phyloP scores from a whole-genome alignment of 2,329 filamentous ascomycete genomes.

The Verticillium nonalfalfae region DNA sequence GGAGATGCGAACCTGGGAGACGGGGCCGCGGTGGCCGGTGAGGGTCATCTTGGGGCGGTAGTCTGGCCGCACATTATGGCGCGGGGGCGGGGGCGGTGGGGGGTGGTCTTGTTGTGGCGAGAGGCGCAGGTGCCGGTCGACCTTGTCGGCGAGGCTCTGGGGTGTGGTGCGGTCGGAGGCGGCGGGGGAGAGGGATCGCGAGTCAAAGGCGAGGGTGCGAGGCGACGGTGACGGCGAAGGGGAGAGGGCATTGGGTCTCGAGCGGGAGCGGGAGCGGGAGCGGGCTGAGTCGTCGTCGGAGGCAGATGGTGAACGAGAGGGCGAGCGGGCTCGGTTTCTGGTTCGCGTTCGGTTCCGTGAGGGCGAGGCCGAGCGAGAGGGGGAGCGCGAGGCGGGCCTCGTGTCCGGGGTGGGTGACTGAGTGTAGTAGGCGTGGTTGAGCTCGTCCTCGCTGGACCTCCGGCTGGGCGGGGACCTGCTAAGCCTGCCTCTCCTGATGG shows the following conservation, averaged over 20 bases:
- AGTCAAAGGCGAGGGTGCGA: background rate
- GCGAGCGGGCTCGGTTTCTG: too few relatives aligned
- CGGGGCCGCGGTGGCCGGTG: conserved; percentile 69
- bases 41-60: conserved; percentile 68
- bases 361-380: conserved; percentile 21
- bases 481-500: conserved; percentile 6
- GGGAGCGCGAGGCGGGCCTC: conserved; percentile 24
- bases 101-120: conserved; percentile 13
- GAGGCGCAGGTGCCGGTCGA: conserved; percentile 10
- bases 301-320: too few relatives aligned
- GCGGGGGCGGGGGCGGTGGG: conserved; percentile 25
- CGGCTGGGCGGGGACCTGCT: conserved; percentile 11
- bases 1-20: conserved; percentile 85
- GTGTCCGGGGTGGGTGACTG: conserved; percentile 26
- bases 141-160: conserved; percentile 6
- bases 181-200: conserved; percentile 16
- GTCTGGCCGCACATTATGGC: conserved; percentile 51
- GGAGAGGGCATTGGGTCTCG: background rate
- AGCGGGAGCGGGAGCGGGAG: background rate
- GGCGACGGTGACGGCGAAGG: background rate
- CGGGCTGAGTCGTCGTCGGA: too few relatives aligned
- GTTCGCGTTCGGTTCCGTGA: conserved; percentile 21
- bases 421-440: conserved; percentile 14
- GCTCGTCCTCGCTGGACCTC: conserved; percentile 14
- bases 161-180: conserved; percentile 20